These are phyloP conservation scores for Solanum chiquidenum DNA, from an alignment of 257 asterid species.

Conservation along the genomic window DNA sequence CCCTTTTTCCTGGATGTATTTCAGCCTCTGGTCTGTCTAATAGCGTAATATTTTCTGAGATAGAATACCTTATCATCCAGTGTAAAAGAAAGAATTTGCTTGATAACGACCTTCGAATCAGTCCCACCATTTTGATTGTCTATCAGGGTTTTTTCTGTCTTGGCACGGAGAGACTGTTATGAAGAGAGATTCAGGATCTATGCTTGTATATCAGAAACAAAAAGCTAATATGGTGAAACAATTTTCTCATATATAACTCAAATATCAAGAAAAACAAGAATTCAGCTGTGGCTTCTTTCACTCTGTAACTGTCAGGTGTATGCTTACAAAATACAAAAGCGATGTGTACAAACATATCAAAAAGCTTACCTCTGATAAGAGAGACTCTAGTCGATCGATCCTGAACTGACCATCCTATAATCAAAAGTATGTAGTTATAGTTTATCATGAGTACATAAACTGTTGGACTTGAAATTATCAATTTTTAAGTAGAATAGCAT, in stretches of 20 bases:
- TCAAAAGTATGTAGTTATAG: slow-evolving; percentile 25
- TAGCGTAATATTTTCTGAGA: not conserved
- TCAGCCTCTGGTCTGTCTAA: not conserved
- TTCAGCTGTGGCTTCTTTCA: not conserved
- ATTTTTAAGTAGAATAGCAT: not conserved
- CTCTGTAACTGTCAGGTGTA: not conserved
- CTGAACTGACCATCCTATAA: slow-evolving; percentile 80
- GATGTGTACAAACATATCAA: not conserved
- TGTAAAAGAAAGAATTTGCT: slow-evolving; percentile 61
- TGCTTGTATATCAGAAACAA: not conserved
- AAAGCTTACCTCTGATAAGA: slow-evolving; percentile 68
- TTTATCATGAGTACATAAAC: not conserved
- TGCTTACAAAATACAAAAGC: not conserved
- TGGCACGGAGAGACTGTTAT: slow-evolving; percentile 79
- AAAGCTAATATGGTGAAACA: not conserved
- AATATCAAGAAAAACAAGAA: not conserved
- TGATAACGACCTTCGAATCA: slow-evolving; percentile 40
- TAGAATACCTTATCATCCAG: slow-evolving; percentile 65
- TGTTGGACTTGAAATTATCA: not conserved
- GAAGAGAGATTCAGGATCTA: slow-evolving; percentile 14
- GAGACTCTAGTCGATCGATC: slow-evolving; percentile 94
- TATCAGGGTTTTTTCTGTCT: slow-evolving; percentile 41
- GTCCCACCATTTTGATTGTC: slow-evolving; percentile 35
- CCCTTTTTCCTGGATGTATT: not conserved
- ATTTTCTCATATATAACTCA: not conserved